Evolutionary conservation across 2,329 filamentous ascomycete species (phyloP).

Genomic region (Mollisiaceae sp.): DNA sequence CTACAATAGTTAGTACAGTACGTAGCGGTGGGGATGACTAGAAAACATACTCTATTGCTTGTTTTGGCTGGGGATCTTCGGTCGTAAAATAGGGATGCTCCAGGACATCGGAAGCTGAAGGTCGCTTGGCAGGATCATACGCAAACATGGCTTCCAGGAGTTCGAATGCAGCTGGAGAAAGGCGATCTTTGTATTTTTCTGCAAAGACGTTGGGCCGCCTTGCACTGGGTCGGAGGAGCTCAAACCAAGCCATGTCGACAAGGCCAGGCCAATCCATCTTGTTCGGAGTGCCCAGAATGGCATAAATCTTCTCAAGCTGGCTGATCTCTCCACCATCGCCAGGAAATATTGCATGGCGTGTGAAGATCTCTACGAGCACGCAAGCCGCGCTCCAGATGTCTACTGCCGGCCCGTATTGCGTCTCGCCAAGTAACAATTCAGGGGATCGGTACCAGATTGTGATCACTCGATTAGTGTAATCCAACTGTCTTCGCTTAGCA

Average conservation of each 20-base stretch:
- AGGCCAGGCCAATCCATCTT: constrained; percentile 85
- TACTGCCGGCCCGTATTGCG: constrained; percentile 85
- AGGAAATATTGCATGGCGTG: constrained; percentile 89
- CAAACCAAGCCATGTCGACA: constrained; percentile 96
- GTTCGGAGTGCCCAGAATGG: constrained; percentile 86
- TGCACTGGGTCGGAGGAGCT: constrained; percentile 80
- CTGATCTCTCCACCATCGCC: constrained; percentile 95
- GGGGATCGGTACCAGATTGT: constrained; percentile 98
- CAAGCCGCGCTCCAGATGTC: constrained; percentile 98
- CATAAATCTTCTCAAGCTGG: constrained; percentile 96
- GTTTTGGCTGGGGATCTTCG: constrained; percentile 78
- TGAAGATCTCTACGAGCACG: constrained; percentile 96
- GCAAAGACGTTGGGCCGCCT: constrained; percentile 77
- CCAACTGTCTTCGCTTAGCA: constrained; percentile 85
- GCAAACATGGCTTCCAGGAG: constrained; percentile 83
- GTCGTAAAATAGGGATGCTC: constrained; percentile 85
- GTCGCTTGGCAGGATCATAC: constrained; percentile 85
- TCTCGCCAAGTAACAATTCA: constrained; percentile 88
- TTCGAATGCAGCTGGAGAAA: constrained; percentile 83
- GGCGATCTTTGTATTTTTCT: constrained; percentile 77
- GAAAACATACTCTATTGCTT: constrained; percentile 78
- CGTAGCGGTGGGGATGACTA: constrained; percentile 8
- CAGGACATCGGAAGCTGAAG: constrained; percentile 82
- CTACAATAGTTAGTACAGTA: constrained; percentile 44
- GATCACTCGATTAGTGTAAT: constrained; percentile 98